Evolutionary conservation across 1,139 yeast genomes (phyloP), one percentile per base, ranked within the genome.

Genomic region (Yamadazyma diospyri): DNA sequence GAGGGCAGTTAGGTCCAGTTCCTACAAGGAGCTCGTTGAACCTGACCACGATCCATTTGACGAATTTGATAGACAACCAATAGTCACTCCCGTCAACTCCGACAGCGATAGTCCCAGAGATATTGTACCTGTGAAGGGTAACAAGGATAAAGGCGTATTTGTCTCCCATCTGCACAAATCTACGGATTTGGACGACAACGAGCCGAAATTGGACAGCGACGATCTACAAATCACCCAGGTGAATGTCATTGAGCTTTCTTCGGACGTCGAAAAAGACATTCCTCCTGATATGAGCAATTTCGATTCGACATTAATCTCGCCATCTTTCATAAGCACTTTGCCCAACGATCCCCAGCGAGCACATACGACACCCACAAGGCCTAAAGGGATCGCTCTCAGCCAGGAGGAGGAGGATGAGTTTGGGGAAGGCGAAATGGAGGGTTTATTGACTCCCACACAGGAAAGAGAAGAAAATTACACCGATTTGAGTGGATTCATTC

Each of bases 401-500:
- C 34, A 33, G 13, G 66, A 61, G 7, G 48, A 43, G 5, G 73
- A 67, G 36, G 73, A 69, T 37, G 55, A 66, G 27, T 66, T 68
- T 40, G 74, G 73, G 2, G 63, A 57, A 14, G 51, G 51, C 8
- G 51, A 59, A 32, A 55, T 65, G 68, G 69, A 57, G 28, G 73
- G 74, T 0, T 48, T 57, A 23, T 45, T 41, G 39, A 64, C 69
- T 1, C 69, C 66, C 2, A 52, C 65, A 3, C 67, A 62, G 35
- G 69, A 64, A 21, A 44, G 61, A 23, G 61, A 61, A 34, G 58
- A 55, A 16, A 47, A 41, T 22, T 57, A 53, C 30, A 43, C 48
- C 5, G 64, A 64, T 39, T 34, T 64, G 26, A 61, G 59, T 14
- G 60, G 67, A 35, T 63, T 69, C 36, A 57, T 69, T 7, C 67